Base-by-base conservation (phyloP, 768 basidiomycete genomes). In the Tremella mesenterica region DNA sequence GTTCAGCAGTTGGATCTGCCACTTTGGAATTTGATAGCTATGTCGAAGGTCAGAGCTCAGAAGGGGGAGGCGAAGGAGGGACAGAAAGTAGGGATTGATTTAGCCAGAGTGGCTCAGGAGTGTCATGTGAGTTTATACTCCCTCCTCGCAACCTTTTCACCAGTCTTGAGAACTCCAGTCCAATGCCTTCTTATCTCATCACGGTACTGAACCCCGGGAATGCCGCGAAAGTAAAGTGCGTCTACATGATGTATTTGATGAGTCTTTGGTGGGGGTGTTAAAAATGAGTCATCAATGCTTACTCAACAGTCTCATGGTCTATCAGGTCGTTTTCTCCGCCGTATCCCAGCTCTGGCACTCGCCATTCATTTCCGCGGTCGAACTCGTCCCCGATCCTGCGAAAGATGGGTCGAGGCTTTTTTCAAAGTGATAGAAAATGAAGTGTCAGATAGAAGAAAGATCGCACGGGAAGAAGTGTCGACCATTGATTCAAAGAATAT, bases 291-390 rank as follows among this genome's bases (percentile, higher is more conserved):
- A 38, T 46, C 25, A 36, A 14, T 26, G 25, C 50, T 30, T 20
- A 30, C 21, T 1, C 9, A 27, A 47, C 16, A 83, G 55, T 20
- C 44, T 6, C 49, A 89, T 69, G 80, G 80, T n/a, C 82, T 97
- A 79, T 95, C 92, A 14, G 95, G 95, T 13, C 84, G 95, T 30
- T 84, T 88, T 1, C 79, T 99, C 12, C 82, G 95, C 12, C 83
- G 91, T 6, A 78, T 99, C n/a, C 95, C 95, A 2, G 89, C 97
- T 43, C 81, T 97, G 18, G 88, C 92, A 1, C 82, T 95, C 43
- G 88, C 93, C 3, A 79, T 81, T 7, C 84, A 89, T 68, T 83
- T 96, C 30, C 20, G 12, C 20, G 50, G 53, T 49, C 64, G 68
- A 16, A 76, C 77, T 3, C 77, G 48, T 72, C 73, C 23, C 60